Percentiles rank a stretch among this genome's conserved stretches.
Evolutionary conservation across 2,329 filamentous ascomycete genomes (phyloP).

Genomic region (Podosphaera leucotricha): DNA sequence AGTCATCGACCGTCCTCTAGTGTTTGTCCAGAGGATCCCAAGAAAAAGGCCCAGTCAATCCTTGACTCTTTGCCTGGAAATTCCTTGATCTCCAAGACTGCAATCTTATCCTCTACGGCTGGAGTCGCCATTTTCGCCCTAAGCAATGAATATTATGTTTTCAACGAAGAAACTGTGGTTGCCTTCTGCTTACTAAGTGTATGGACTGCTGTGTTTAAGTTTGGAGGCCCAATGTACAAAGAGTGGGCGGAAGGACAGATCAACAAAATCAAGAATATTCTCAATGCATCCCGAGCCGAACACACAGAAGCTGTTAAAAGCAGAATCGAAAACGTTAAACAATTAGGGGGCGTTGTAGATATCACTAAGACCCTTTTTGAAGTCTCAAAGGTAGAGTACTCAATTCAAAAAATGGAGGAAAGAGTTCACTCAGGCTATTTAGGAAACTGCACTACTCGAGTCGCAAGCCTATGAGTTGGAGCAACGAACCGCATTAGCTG

Average conservation of each 20-base stretch:
- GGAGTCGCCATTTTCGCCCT: slow-evolving; percentile 84
- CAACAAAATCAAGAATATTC: slow-evolving; percentile 80
- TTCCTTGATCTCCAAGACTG: slow-evolving; percentile 83
- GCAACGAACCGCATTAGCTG: slow-evolving; percentile 77
- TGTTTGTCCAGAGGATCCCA: slow-evolving; percentile 68
- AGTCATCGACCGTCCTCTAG: slow-evolving; percentile 46
- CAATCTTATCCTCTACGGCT: slow-evolving; percentile 81
- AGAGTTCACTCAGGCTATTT: slow-evolving; percentile 3
- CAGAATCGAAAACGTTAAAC: slow-evolving; percentile 82
- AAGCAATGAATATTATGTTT: slow-evolving; percentile 98
- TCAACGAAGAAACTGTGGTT: slow-evolving; percentile 97
- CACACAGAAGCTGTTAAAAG: slow-evolving; percentile 89
- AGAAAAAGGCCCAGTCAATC: slow-evolving; percentile 92
- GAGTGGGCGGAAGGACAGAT: slow-evolving; percentile 80
- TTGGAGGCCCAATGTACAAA: slow-evolving; percentile 74
- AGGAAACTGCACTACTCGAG: slow-evolving; percentile 87
- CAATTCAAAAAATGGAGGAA: neutral
- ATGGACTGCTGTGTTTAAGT: slow-evolving; percentile 82
- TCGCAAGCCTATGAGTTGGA: slow-evolving; percentile 90
- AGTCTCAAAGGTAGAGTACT: slow-evolving; percentile 66
- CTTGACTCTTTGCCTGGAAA: slow-evolving; percentile 81
- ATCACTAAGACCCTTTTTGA: slow-evolving; percentile 93
- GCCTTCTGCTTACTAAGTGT: slow-evolving; percentile 80
- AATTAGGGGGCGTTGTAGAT: slow-evolving; percentile 83
- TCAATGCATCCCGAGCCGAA: slow-evolving; percentile 82